Evolutionary conservation across 768 basidiomycete genomes (phyloP), one percentile per base, ranked within the genome.

Genomic region (Guyanaporus albipodus): DNA sequence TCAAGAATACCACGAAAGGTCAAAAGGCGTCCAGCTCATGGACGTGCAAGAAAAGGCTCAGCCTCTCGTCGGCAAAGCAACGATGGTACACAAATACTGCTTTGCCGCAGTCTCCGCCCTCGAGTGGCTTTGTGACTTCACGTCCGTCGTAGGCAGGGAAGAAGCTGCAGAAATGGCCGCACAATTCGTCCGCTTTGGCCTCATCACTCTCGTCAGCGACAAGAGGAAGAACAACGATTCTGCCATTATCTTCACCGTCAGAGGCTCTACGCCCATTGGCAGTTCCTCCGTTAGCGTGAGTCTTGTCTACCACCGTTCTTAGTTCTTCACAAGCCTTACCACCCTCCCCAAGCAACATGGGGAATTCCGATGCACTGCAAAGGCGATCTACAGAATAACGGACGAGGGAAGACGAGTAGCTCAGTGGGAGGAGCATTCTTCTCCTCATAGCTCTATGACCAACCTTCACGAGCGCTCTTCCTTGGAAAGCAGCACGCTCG

Each of bases 111-210:
- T 91, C 43, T 79, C 79, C 36, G 93, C 90, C 0, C 74, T 97
- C 45, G 94, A 98, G 68, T 99, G 96, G 96, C 80, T 99, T 32
- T 88, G 91, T 63, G 96, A 99, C 67, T 96, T 92, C 58, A 92
- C 96, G 0, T 96, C 94, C 1, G 91, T 94, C 27, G 91, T 93
- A 27, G 93, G 93, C 19, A 76, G 91, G 42, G 96, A 99, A 61
- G 96, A 98, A 67, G 94, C 92, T 0, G 91, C 92, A 10, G 96
- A 99, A 73, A 88, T 98, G 82, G 87, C 91, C 3, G 96, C 94
- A 4, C 96, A 98, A 64, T 97, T 98, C 59, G 93, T 97, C 37
- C 84, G 96, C 42, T 96, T 93, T 59, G 90, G 92, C 32, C 82
- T 95, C 52, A 87, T 99, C 67, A 70, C 73, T 3, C 74, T 98